A percentile compares a stretch with the other conserved stretches of the same genome.
Conservation (phyloP, 768 basidiomycete species). For the Mycena vitilis region DNA sequence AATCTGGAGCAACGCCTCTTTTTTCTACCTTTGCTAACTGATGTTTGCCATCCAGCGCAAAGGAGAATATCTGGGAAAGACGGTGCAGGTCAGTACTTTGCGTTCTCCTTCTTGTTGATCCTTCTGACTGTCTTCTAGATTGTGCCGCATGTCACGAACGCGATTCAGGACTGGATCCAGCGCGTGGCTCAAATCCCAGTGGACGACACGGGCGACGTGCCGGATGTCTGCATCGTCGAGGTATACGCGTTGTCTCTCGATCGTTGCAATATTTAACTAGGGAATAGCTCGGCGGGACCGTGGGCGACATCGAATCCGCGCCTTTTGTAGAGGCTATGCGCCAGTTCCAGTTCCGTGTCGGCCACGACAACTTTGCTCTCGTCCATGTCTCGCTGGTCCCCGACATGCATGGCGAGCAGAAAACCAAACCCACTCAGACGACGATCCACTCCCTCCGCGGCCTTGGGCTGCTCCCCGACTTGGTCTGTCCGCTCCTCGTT, state of each 20-base stretch:
- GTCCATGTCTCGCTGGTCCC: slow-evolving; percentile 98
- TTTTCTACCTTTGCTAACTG: slow-evolving; percentile 10
- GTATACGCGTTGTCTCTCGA: slow-evolving; percentile 51
- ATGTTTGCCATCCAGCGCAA: slow-evolving; percentile 61
- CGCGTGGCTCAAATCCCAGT: slow-evolving; percentile 94
- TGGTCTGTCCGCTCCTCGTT: slow-evolving; percentile 63
- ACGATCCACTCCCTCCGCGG: slow-evolving; percentile 95
- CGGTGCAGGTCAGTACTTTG: slow-evolving; percentile 79
- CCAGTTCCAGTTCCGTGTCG: slow-evolving; percentile 99
- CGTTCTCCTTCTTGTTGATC: background rate
- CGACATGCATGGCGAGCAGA: slow-evolving; percentile 98
- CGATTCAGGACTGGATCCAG: slow-evolving; percentile 99
- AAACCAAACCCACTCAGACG: slow-evolving; percentile 98
- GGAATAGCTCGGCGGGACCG: slow-evolving; percentile 94
- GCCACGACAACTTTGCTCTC: slow-evolving; percentile 95
- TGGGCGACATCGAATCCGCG: slow-evolving; percentile 98
- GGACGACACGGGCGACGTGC: slow-evolving; percentile 91
- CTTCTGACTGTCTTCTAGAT: slow-evolving; percentile 60
- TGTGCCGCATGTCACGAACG: slow-evolving; percentile 96
- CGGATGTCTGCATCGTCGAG: slow-evolving; percentile 98
- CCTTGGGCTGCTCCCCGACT: slow-evolving; percentile 90
- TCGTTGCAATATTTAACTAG: slow-evolving; percentile 2
- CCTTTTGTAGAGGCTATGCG: slow-evolving; percentile 99
- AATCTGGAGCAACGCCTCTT: background rate
- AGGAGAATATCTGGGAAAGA: slow-evolving; percentile 94